Evolutionary conservation across 2,329 filamentous ascomycete species (phyloP).

Genomic region (Colletotrichum siamense): DNA sequence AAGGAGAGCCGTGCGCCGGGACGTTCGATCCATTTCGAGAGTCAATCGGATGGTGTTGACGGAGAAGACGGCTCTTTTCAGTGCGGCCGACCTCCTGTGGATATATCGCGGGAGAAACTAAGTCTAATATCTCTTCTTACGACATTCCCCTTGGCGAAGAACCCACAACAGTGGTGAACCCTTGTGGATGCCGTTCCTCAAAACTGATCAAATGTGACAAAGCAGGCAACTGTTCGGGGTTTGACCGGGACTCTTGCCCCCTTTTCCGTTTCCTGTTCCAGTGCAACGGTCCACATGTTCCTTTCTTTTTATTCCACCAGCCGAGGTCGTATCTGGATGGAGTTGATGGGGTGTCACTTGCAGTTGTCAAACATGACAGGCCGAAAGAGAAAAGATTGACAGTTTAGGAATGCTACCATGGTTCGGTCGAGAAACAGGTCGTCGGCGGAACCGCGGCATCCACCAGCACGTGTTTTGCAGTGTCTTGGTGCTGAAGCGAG

Average conservation of each 20-base stretch:
- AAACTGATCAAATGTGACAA: background rate
- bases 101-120: background rate
- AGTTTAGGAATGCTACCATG: background rate
- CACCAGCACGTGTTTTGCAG: background rate
- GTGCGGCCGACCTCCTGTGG: background rate
- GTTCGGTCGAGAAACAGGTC: background rate
- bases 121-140: background rate
- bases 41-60: background rate
- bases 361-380: background rate
- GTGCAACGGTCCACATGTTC: background rate
- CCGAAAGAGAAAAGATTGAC: background rate
- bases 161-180: background rate
- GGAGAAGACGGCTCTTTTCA: background rate
- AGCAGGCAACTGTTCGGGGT: background rate
- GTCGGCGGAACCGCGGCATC: background rate
- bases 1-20: background rate
- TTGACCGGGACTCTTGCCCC: background rate
- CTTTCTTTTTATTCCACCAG: background rate
- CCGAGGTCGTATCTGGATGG: slow-evolving; percentile 1
- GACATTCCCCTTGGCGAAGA: background rate
- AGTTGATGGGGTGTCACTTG: background rate
- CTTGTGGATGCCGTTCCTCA: background rate
- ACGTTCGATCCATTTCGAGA: background rate
- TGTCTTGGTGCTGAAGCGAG: background rate
- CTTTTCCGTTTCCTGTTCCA: background rate